Percentiles rank a stretch among this genome's conserved stretches.
Evolutionary conservation across 495 filamentous ascomycete genomes (phyloP).

Genomic region (Parathielavia hyrcaniae): DNA sequence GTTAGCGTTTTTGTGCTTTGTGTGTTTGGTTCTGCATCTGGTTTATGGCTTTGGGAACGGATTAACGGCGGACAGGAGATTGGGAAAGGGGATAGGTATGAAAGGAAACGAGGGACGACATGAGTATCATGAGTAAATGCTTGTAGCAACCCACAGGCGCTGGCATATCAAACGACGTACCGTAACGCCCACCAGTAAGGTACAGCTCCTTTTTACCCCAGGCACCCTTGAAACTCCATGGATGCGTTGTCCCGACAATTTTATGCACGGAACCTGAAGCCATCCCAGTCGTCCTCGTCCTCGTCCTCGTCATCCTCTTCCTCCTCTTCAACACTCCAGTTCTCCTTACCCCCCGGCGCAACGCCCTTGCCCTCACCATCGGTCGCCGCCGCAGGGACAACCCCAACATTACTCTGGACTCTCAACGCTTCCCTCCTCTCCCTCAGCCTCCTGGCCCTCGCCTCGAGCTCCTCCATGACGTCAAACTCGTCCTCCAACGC

Average conservation of each 20-base stretch:
- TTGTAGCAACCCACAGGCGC: not conserved
- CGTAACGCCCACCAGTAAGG: conserved; percentile 14
- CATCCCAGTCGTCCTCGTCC: conserved; percentile 59
- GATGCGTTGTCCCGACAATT: not conserved
- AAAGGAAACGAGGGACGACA: too few species aligned
- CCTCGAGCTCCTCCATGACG: conserved; percentile 87
- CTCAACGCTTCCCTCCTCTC: conserved; percentile 54
- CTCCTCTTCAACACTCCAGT: conserved; percentile 25
- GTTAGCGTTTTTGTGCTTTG: conserved; percentile 17
- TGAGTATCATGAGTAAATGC: not conserved
- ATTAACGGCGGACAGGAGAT: too few species aligned
- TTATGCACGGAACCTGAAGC: conserved; percentile 56
- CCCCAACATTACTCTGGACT: conserved; percentile 26
- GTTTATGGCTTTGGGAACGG: not conserved
- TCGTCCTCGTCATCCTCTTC: conserved; percentile 51
- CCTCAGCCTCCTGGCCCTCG: conserved; percentile 67
- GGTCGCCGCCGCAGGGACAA: not conserved
- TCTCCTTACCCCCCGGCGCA: conserved; percentile 34
- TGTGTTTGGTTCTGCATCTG: too few species aligned
- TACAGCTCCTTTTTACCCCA: conserved; percentile 3
- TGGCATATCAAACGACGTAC: conserved; percentile 6
- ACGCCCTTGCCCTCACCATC: conserved; percentile 21
- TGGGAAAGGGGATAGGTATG: too few species aligned
- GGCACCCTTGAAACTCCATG: not conserved
- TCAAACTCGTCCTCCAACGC: conserved; percentile 85